phyloP scores from a whole-genome alignment of 768 basidiomycete species.

The Phanerodontia chrysosporium region DNA sequence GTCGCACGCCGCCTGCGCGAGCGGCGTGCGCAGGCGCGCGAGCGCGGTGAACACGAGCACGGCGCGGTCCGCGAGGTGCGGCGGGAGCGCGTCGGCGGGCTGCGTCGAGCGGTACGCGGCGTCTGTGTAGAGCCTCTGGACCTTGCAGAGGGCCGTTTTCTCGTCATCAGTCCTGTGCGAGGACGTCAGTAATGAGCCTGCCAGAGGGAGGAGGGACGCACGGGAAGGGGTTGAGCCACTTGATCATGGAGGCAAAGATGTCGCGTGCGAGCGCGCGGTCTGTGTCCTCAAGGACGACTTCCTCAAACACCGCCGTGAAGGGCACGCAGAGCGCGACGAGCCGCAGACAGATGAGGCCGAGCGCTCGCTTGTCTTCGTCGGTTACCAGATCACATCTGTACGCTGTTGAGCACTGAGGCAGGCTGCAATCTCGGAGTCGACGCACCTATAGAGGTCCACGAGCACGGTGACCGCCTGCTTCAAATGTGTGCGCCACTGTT shows the following conservation, averaged over 20 bases:
- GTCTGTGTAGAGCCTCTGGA: not conserved
- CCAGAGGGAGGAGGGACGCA: not conserved
- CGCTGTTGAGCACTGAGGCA: not conserved
- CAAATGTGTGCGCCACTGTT: not conserved
- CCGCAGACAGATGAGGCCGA: not conserved
- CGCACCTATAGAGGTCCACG: not conserved
- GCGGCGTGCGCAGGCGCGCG: not conserved
- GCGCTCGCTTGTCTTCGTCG: not conserved
- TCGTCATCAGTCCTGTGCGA: not conserved
- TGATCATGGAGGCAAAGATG: not conserved
- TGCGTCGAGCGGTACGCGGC: not conserved
- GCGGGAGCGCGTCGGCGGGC: not conserved
- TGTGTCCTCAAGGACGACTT: not conserved
- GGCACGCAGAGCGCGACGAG: not conserved
- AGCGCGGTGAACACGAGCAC: not conserved
- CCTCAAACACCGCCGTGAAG: not conserved
- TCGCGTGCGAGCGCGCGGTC: not conserved
- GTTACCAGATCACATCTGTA: not conserved
- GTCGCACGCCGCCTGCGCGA: slow-evolving; percentile 1
- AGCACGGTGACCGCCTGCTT: not conserved
- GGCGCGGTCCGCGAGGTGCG: slow-evolving; percentile 4
- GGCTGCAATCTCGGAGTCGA: not conserved
- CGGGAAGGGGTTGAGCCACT: slow-evolving; percentile 4
- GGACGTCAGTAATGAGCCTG: not conserved
- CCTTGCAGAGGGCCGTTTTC: not conserved